phyloP scores from a whole-genome alignment of 352 stramenopile genomes.

The Phytophthora meadii region DNA sequence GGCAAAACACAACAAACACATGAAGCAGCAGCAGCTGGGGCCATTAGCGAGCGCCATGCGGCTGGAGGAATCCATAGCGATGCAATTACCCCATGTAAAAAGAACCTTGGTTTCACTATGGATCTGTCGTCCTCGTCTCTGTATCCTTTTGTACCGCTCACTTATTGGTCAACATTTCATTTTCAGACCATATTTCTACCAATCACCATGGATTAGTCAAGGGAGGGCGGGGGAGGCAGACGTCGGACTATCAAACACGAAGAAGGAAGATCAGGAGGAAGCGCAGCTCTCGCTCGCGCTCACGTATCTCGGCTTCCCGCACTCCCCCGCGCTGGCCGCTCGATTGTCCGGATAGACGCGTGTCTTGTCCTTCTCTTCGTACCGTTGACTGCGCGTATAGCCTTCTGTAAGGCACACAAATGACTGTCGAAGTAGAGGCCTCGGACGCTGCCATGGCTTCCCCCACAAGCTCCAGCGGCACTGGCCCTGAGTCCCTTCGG shows the following conservation, averaged over 20 bases:
- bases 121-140: constrained; percentile 15
- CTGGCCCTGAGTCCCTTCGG: constrained; percentile 58
- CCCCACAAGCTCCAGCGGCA: constrained; percentile 48
- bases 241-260: constrained; percentile 41
- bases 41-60: constrained; percentile 1
- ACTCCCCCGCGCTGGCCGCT: constrained; percentile 1
- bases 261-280: constrained; percentile 38
- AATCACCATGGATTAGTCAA: not conserved
- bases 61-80: constrained; percentile 7
- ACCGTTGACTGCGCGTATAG: not conserved
- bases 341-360: not conserved
- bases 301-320: constrained; percentile 11
- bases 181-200: not conserved
- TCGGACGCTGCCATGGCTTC: constrained; percentile 71
- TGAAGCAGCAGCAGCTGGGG: constrained; percentile 3
- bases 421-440: constrained; percentile 61
- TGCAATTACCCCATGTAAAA: not conserved
- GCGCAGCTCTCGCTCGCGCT: constrained; percentile 1
- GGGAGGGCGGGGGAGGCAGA: constrained; percentile 18
- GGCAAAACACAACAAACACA: constrained; percentile 6
- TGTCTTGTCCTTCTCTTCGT: constrained; percentile 4
- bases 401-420: constrained; percentile 12
- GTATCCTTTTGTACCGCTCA: not conserved
- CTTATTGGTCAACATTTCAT: not conserved
- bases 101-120: constrained; percentile 4